Percentiles rank a stretch among this genome's conserved stretches.
These are phyloP conservation scores for Carallia pectinifolia DNA, from an alignment of 345 rosid species.

Conservation along the genomic window DNA sequence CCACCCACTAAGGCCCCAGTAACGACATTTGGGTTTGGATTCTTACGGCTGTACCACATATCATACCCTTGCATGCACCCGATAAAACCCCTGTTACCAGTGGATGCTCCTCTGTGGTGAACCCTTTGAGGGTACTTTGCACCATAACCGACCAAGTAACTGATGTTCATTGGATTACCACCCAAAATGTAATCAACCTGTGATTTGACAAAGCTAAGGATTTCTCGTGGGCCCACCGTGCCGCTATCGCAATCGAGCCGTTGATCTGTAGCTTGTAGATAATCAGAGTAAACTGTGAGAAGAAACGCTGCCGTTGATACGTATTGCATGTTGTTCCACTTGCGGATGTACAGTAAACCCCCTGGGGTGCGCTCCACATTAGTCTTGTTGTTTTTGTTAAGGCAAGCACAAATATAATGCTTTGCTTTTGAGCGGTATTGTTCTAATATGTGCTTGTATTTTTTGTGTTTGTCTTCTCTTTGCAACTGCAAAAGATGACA, in stretches of 20 bases:
- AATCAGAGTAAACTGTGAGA: slow-evolving; percentile 68
- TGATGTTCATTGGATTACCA: slow-evolving; percentile 74
- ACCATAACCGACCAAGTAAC: slow-evolving; percentile 85
- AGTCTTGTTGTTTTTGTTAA: slow-evolving; percentile 54
- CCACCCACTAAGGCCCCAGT: slow-evolving; percentile 68
- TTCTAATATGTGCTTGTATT: slow-evolving; percentile 39
- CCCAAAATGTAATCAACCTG: slow-evolving; percentile 90
- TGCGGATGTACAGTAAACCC: slow-evolving; percentile 72
- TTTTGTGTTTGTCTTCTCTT: slow-evolving; percentile 43
- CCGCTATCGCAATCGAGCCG: slow-evolving; percentile 50
- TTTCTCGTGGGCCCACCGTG: slow-evolving; percentile 36
- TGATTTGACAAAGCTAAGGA: slow-evolving; percentile 58
- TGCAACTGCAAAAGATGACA: slow-evolving; percentile 40
- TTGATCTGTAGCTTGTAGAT: slow-evolving; percentile 38
- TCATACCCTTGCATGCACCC: slow-evolving; percentile 96
- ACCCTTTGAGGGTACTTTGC: slow-evolving; percentile 61
- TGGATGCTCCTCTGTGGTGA: slow-evolving; percentile 93
- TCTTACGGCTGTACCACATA: slow-evolving; percentile 34
- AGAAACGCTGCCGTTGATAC: slow-evolving; percentile 81
- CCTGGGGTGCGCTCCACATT: slow-evolving; percentile 67
- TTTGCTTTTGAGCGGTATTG: slow-evolving; percentile 72
- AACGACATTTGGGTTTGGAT: slow-evolving; percentile 48
- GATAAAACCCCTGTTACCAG: slow-evolving; percentile 67
- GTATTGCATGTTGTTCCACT: slow-evolving; percentile 99
- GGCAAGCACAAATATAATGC: slow-evolving; percentile 77